These are phyloP conservation scores for Sugiyamaella sp. DNA, from an alignment of 1,139 yeast species.

Conservation along the genomic window DNA sequence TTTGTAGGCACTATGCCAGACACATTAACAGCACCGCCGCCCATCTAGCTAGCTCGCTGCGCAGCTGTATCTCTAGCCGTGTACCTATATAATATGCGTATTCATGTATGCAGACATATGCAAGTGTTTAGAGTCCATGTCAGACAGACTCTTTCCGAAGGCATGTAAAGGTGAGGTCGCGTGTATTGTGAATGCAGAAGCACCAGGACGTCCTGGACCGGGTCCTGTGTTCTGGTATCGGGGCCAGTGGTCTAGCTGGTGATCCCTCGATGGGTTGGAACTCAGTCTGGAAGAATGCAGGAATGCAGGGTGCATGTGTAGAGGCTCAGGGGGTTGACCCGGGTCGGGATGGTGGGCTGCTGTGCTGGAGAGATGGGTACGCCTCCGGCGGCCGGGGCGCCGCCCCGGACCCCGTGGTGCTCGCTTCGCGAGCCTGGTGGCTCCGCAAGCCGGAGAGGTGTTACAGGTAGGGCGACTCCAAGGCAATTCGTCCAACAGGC, in stretches of 20 bases:
- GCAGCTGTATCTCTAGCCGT: not conserved
- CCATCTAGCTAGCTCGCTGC: not conserved
- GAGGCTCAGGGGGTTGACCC: no score
- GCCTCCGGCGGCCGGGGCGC: not conserved
- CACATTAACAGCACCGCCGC: slow-evolving; percentile 2
- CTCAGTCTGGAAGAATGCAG: no score
- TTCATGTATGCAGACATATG: not conserved
- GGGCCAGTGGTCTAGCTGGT: not conserved
- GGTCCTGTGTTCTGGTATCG: not conserved
- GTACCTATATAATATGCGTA: not conserved
- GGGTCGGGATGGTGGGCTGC: no score
- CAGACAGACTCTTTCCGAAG: not conserved
- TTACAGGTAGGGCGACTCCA: no score
- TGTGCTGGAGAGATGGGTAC: not conserved
- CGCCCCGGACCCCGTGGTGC: not conserved
- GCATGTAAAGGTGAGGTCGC: not conserved
- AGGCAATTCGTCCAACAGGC: no score
- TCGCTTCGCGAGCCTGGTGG: not conserved
- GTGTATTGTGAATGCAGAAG: not conserved
- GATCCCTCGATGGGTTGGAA: no score
- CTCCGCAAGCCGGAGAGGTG: no score
- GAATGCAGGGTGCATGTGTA: no score
- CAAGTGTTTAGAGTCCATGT: not conserved
- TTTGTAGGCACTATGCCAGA: slow-evolving; percentile 1
- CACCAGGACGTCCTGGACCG: no score